Base-by-base conservation (phyloP, 2,329 filamentous ascomycete genomes). In the Phialemonium atrogriseum region DNA sequence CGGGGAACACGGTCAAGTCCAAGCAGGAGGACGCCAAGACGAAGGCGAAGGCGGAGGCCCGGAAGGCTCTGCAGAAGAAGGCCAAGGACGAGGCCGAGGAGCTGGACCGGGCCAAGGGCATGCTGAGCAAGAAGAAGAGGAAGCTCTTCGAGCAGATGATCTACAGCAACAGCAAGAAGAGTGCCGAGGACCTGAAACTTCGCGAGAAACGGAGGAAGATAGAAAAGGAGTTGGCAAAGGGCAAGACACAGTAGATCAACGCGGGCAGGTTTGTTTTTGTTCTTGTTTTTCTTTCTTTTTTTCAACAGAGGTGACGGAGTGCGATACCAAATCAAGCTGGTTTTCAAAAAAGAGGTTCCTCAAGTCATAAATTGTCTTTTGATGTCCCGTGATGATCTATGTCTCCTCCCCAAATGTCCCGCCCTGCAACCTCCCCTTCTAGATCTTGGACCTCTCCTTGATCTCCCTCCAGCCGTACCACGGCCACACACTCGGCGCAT, bases 91-190 rank as follows among this genome's bases (percentile, higher is more conserved):
- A 91, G 52, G 79, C 82, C 4, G 91, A 96, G 59, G 88, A 96
- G 49, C 60, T 93, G 36, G 87, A 94, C 59, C 73, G 89, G 41
- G 81, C 85, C 56, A 95, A 94, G 76, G 91, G 93, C 66, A 98
- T 98, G 91, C 80, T 96, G 68, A 84, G 83, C 59, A 84, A 93
- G 60, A 91, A 93, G 75, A 98, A 96, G 78, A 73, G 91, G 50
- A 95, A 95, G 77, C 66, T 95, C 50, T 82, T 89, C 45, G 91
- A 96, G 68, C 91, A 95, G 68, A 98, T 98, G 85, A 72, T 87
- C 52, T 93, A 94, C 62, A 87, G 79, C 40, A 94, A 95, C 61
- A 88, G 81, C 63, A 88, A 91, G 72, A 84, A 86, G 68, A 89
- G 89, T 45, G 82, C 78, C 16, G 86, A 94, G 64, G 84, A 89